A percentile compares a stretch with the other conserved stretches of the same genome.
Conservation (phyloP, 805 yeast species). For the Cyberlindnera mycetangii region DNA sequence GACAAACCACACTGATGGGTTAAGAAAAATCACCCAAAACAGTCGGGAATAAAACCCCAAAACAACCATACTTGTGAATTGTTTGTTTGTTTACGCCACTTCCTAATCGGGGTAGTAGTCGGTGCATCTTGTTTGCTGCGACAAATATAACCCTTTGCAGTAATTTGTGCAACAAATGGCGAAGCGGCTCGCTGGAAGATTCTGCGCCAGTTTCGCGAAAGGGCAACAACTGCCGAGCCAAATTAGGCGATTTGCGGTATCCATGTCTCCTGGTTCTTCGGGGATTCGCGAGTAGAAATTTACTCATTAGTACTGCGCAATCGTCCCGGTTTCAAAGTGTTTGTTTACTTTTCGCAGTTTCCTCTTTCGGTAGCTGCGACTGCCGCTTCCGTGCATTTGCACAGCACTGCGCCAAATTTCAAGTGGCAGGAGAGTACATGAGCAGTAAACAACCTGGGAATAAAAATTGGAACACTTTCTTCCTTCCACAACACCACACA, state of each 20-base stretch:
- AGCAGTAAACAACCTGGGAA: conserved; percentile 6
- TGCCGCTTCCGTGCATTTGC: conserved; percentile 7
- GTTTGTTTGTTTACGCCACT: conserved; percentile 7
- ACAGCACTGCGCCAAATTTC: conserved; percentile 15
- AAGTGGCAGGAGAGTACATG: conserved; percentile 10
- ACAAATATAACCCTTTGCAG: conserved; percentile 4
- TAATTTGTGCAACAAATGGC: not conserved
- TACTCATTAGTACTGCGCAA: not conserved
- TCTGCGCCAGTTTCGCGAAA: not conserved
- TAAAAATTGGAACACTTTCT: not conserved
- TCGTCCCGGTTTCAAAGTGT: conserved; percentile 9
- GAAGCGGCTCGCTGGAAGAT: not conserved
- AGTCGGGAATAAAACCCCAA: not conserved
- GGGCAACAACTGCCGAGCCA: not conserved
- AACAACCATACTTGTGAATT: not conserved
- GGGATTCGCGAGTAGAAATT: not conserved
- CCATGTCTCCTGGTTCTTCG: not conserved
- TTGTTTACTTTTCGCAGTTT: conserved; percentile 5
- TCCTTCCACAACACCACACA: not conserved
- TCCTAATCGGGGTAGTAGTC: conserved; percentile 1
- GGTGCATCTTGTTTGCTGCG: conserved; percentile 8
- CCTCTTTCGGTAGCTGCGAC: conserved; percentile 4
- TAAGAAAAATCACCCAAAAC: no score
- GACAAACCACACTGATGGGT: no score
- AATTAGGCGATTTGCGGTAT: not conserved